Percentiles rank a stretch among this genome's conserved stretches.
Conservation (phyloP, 2,329 filamentous ascomycete species). For the Trichoderma sp. region DNA sequence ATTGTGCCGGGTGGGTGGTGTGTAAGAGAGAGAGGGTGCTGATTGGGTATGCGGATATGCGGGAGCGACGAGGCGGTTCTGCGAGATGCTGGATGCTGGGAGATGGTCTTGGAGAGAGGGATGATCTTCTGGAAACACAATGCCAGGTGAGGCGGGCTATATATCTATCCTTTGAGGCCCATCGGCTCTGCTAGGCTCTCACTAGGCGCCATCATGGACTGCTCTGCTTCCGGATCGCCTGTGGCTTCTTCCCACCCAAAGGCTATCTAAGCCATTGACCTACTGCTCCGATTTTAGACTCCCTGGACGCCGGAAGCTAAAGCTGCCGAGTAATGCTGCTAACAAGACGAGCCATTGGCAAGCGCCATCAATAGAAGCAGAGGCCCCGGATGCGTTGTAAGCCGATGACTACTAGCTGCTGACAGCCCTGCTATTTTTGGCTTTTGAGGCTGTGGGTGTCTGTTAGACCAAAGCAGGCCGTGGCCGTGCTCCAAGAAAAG, state of each 20-base stretch:
- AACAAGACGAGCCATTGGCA: neutral
- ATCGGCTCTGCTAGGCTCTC: neutral
- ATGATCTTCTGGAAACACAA: neutral
- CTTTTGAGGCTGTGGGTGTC: slow-evolving; percentile 8
- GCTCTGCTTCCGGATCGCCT: slow-evolving; percentile 10
- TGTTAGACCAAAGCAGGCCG: neutral
- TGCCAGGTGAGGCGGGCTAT: slow-evolving; percentile 1
- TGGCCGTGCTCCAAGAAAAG: neutral
- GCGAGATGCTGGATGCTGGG: neutral
- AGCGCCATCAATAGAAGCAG: neutral
- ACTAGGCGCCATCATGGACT: neutral
- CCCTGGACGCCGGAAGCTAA: slow-evolving; percentile 14
- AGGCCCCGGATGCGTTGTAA: slow-evolving; percentile 15
- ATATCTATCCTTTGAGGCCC: neutral
- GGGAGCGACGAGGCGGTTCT: neutral
- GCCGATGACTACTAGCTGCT: slow-evolving; percentile 21
- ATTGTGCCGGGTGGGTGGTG: neutral
- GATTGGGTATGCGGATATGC: neutral
- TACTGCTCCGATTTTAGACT: slow-evolving; percentile 20
- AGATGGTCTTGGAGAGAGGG: neutral
- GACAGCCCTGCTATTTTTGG: slow-evolving; percentile 21
- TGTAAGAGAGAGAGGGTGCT: neutral
- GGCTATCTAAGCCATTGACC: slow-evolving; percentile 16
- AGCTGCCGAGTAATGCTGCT: slow-evolving; percentile 6
- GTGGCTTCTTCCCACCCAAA: slow-evolving; percentile 6